Percentiles rank a stretch among this genome's conserved stretches.
Conservation (phyloP, 345 rosid species). For the Populus tremula region DNA sequence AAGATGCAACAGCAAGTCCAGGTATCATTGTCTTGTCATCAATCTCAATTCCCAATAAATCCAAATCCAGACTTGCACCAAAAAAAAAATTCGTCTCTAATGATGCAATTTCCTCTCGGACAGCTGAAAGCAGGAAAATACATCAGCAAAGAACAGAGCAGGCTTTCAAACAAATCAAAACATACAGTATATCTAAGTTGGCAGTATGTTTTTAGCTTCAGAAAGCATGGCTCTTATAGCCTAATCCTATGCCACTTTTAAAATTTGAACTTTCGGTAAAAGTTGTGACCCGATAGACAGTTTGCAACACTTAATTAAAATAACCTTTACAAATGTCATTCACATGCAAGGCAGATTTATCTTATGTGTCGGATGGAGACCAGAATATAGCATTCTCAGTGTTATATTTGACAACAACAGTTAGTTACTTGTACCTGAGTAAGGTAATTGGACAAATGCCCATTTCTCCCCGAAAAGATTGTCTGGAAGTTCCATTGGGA, state of each 20-base stretch:
- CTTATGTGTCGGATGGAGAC: not conserved
- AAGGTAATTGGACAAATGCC: conserved; percentile 94
- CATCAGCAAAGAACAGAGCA: not conserved
- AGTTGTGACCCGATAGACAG: not conserved
- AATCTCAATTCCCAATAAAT: conserved; percentile 81
- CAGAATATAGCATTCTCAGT: not conserved
- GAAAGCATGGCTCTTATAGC: not conserved
- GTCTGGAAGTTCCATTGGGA: conserved; percentile 91
- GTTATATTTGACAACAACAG: not conserved
- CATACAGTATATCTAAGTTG: not conserved
- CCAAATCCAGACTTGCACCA: conserved; percentile 88
- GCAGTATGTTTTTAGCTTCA: not conserved
- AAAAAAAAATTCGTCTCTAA: conserved; percentile 57
- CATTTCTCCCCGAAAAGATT: conserved; percentile 84
- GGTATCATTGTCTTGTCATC: conserved; percentile 73
- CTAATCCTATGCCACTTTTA: too few species aligned
- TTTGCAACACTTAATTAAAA: not conserved
- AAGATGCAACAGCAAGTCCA: conserved; percentile 87
- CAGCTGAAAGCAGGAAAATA: conserved; percentile 39
- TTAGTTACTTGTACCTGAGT: conserved; percentile 44
- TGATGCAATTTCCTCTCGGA: conserved; percentile 63
- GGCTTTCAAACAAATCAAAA: not conserved
- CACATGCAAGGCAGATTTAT: not conserved
- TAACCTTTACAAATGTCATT: not conserved
- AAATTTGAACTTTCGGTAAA: not conserved